These are phyloP conservation scores for Claviceps digitariae DNA, from an alignment of 2,329 filamentous ascomycete species.

Conservation along the genomic window DNA sequence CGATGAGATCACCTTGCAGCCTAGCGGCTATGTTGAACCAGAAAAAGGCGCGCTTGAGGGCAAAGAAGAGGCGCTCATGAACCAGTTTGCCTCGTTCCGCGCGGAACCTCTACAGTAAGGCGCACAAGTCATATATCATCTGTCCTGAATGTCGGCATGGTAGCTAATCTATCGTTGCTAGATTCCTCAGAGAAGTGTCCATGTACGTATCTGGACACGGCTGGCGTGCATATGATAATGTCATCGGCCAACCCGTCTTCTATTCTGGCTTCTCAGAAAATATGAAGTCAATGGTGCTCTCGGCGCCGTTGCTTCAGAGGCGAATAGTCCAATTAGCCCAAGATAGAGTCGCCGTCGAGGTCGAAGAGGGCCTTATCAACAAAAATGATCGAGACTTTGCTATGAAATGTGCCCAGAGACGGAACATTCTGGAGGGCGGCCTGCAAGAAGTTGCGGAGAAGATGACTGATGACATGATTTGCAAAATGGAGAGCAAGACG, in stretches of 20 bases:
- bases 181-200: constrained; percentile 87
- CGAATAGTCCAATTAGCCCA: constrained; percentile 69
- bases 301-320: constrained; percentile 57
- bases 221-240: constrained; percentile 86
- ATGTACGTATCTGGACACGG: constrained; percentile 85
- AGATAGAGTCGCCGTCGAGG: constrained; percentile 60
- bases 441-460: constrained; percentile 71
- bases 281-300: constrained; percentile 69
- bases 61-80: constrained; percentile 58
- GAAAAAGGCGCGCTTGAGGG: constrained; percentile 29
- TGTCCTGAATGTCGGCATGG: too few species aligned
- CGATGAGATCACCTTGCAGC: constrained; percentile 60
- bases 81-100: constrained; percentile 79
- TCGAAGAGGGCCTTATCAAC: constrained; percentile 55
- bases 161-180: constrained; percentile 17
- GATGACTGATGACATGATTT: constrained; percentile 92
- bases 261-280: constrained; percentile 85
- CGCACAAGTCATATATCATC: background rate
- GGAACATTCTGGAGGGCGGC: constrained; percentile 54
- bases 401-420: constrained; percentile 37
- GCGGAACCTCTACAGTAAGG: constrained; percentile 47
- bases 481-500: constrained; percentile 90
- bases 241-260: constrained; percentile 86
- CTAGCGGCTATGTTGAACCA: constrained; percentile 51
- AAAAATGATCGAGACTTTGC: constrained; percentile 39